Conservation (phyloP, 106 monocot species). For the Acorus calamus region DNA sequence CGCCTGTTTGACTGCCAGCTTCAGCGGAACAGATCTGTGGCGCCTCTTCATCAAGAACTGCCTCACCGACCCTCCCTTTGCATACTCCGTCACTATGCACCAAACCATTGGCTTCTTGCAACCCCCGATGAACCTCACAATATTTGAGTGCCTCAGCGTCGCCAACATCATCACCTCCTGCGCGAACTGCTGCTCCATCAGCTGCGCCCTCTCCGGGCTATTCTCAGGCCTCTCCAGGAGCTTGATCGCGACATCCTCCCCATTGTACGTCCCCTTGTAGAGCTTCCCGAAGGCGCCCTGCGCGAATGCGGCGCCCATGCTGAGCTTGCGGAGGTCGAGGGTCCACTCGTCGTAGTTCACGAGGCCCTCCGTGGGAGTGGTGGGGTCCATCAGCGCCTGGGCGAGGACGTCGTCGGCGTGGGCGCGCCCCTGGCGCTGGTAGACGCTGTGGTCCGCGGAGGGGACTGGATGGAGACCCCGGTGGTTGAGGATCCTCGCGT, state of each 20-base stretch:
- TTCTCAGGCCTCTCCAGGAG: too few species aligned
- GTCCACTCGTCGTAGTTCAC: constrained; percentile 25
- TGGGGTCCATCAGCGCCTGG: constrained; percentile 17
- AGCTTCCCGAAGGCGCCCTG: constrained; percentile 35
- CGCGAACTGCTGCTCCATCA: constrained; percentile 34
- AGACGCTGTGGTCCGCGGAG: constrained; percentile 10
- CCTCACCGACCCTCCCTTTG: constrained; percentile 29
- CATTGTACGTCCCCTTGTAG: constrained; percentile 24
- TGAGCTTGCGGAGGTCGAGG: constrained; percentile 17
- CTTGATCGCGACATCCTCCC: constrained; percentile 22
- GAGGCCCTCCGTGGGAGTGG: constrained; percentile 8
- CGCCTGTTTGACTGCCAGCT: constrained; percentile 16
- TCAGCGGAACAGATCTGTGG: constrained; percentile 19
- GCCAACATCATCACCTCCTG: constrained; percentile 41
- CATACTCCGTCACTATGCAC: constrained; percentile 38
- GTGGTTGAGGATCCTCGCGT: constrained; percentile 24
- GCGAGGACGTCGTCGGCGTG: constrained; percentile 20
- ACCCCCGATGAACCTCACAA: constrained; percentile 28
- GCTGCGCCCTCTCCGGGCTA: too few species aligned
- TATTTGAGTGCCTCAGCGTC: constrained; percentile 16
- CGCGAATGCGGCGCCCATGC: constrained; percentile 24
- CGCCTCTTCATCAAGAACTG: constrained; percentile 24
- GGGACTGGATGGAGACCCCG: constrained; percentile 9
- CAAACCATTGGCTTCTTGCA: constrained; percentile 33
- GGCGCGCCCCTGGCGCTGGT: constrained; percentile 8